Evolutionary conservation across 2,329 filamentous ascomycete genomes (phyloP).

Genomic region (Fusarium annulatum): DNA sequence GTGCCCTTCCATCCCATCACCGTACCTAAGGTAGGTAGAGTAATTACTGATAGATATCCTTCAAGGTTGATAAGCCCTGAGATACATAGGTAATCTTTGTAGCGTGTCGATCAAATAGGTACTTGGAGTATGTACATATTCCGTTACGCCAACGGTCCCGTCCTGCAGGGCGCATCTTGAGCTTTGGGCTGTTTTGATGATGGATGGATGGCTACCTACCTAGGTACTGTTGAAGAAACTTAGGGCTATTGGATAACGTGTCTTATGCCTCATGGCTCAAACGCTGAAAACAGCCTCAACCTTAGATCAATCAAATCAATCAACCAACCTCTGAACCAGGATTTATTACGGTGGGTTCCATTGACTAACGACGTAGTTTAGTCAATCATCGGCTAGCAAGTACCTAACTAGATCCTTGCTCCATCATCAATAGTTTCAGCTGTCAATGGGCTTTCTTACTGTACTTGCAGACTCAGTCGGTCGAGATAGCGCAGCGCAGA

Average conservation of each 20-base stretch:
- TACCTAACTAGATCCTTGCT: not conserved
- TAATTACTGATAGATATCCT: not conserved
- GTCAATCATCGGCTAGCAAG: not conserved
- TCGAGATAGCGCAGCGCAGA: not conserved
- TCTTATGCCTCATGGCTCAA: not conserved
- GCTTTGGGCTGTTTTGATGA: not conserved
- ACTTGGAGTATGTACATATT: not conserved
- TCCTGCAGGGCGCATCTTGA: not conserved
- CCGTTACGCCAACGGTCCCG: not conserved
- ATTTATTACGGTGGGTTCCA: slow-evolving; percentile 1
- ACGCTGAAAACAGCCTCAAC: not conserved
- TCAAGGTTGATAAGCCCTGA: not conserved
- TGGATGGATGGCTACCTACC: not conserved
- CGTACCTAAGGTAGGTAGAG: not conserved
- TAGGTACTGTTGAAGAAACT: not conserved
- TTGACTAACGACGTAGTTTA: not conserved
- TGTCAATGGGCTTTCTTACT: slow-evolving; percentile 12
- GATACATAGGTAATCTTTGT: not conserved
- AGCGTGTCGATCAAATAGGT: not conserved
- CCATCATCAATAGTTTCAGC: slow-evolving; percentile 17
- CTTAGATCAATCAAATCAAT: no score
- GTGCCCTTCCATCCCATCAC: not conserved
- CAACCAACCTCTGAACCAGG: not conserved
- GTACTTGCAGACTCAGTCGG: not conserved
- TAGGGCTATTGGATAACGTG: not conserved